Base-by-base conservation (phyloP, 305 asterid species). In the Fraxinus xanthoxyloides region DNA sequence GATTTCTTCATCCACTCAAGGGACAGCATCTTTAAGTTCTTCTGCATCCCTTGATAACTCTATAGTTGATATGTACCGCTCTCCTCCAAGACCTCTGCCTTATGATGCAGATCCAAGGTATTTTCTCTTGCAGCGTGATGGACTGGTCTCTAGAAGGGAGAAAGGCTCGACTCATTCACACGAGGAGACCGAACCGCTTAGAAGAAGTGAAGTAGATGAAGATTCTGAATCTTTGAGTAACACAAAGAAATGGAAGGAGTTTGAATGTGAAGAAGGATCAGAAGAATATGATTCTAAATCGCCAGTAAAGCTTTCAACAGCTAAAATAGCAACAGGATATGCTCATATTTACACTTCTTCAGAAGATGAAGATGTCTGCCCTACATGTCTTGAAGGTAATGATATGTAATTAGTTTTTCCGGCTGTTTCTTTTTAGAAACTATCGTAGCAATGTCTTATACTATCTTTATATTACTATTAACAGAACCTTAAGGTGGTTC, bases 81-180 rank as follows among this genome's bases (percentile, higher is more conserved):
- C 51, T 40, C 51, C 51, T 40, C 51, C 51, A 40, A 40, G 51
- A 40, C 51, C 51, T 40, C 51, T 40, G 17, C 51, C 51, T 40
- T 40, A 40, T 40, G 51, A 40, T 40, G 51, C 17, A 40, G 51
- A 40, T 40, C 51, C 51, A 40, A 40, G 51, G 10, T 40, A 40
- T 40, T 10, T 40, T 12, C 51, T 12, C 51, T 40, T 40, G 51
- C 51, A 40, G 51, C 51, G 17, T 40, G 51, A 40, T 10, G 51
- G 15, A 40, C 51, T 40, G 51, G 15, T 40, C 51, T 40, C 51
- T 40, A 40, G 51, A 40, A 40, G 17, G 89, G 98, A 93, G 86
- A 95, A 95, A 87, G 97, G 97, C 17, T 90, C 98, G 19, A 89
- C 93, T 75, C 97, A 92, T 81, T 88, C 93, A 0, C 91, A 88